Base-by-base conservation (phyloP, 768 basidiomycete genomes). In the Boletellus ananas region DNA sequence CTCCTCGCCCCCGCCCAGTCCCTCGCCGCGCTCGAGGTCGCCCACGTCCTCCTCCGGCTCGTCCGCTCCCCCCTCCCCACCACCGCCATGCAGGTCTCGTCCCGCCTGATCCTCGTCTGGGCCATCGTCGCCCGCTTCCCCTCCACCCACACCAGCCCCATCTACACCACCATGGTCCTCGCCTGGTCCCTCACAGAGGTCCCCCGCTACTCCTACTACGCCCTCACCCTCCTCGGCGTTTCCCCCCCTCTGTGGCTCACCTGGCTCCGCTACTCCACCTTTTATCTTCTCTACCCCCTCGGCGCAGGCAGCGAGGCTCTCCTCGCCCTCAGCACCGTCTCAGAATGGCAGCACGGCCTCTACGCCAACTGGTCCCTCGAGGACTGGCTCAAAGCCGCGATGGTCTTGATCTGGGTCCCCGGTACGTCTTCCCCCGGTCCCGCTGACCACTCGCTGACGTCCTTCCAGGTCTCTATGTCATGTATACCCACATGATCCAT, bases 151-250 rank as follows among this genome's bases (percentile, higher is more conserved):
- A 63, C 74, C 4, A 84, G 81, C 62, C 90, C 96, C 4, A 64
- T 94, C 23, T 97, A 90, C 73, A 80, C 90, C 6, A 84, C 86
- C 43, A 95, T 97, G 92, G 79, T 97, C 47, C 69, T 95, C 53
- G 87, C 94, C 0, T 98, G 96, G 96, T 86, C 90, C 0, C 53
- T 84, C 44, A 90, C 93, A 14, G 96, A 99, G 70, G 81, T 94
- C 41, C 83, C 94, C 49, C 90, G 96, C 27, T 98, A 98, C 71
- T 65, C 81, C 9, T 95, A 86, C 75, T 99, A 98, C 67, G 84
- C 87, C 2, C 71, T 76, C 60, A 75, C 73, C 37, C 77, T 95
- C 5, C 54, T 89, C 36, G 80, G 80, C 6, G 67, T 76, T 18
- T 53, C 51, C 3, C 29, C 67, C 14, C 79, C 90, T 12, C 58